Conservation (phyloP, 768 basidiomycete genomes). For the Amanita phalloides region DNA sequence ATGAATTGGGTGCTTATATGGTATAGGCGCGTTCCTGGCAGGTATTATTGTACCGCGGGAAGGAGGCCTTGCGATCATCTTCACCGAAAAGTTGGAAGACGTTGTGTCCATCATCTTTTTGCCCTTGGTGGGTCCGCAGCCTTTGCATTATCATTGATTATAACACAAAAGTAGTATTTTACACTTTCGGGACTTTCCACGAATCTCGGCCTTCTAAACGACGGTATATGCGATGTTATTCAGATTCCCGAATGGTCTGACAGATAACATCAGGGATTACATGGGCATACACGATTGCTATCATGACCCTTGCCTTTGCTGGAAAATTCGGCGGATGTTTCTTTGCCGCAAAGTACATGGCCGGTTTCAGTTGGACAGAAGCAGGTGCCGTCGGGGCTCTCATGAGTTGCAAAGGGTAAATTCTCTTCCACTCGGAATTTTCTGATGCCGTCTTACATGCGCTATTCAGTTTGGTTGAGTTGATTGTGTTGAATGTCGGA, state of each 20-base stretch:
- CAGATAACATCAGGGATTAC: constrained; percentile 40
- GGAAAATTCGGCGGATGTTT: constrained; percentile 89
- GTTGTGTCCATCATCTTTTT: constrained; percentile 86
- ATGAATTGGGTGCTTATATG: neutral
- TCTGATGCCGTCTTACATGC: neutral
- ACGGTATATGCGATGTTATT: constrained; percentile 31
- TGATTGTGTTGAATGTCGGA: constrained; percentile 95
- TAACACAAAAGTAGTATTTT: constrained; percentile 56
- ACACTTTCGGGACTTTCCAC: constrained; percentile 87
- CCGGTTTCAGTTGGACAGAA: constrained; percentile 76
- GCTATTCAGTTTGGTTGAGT: constrained; percentile 60
- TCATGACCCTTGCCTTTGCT: constrained; percentile 65
- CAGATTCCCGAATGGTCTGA: neutral
- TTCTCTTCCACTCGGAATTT: neutral
- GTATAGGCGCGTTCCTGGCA: constrained; percentile 41
- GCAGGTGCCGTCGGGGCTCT: constrained; percentile 75
- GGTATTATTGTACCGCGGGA: constrained; percentile 81
- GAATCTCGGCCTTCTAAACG: constrained; percentile 72
- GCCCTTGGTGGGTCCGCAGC: constrained; percentile 49
- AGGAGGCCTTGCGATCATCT: constrained; percentile 71
- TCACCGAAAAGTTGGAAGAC: constrained; percentile 97
- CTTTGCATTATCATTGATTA: neutral
- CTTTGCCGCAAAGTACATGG: constrained; percentile 50
- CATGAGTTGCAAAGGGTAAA: constrained; percentile 93
- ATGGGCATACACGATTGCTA: constrained; percentile 84